phyloP scores from a whole-genome alignment of 257 asterid species.

The Penstemon newberryi region DNA sequence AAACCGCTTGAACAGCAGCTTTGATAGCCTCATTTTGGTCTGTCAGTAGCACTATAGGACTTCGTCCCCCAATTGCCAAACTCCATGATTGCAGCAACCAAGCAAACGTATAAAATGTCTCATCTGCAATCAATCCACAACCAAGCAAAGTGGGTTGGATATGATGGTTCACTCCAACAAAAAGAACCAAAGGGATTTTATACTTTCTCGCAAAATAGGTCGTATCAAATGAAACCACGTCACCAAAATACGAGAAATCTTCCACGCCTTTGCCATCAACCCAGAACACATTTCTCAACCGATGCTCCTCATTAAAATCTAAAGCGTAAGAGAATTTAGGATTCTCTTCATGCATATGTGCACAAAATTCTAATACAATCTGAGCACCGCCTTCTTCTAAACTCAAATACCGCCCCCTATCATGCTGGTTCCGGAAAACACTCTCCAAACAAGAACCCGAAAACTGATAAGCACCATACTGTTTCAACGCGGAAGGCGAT shows the following conservation, averaged over 20 bases:
- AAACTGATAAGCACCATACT: conserved; percentile 56
- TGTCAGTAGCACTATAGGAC: conserved; percentile 68
- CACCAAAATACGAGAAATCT: conserved; percentile 62
- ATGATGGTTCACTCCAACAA: conserved; percentile 86
- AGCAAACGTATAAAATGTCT: conserved; percentile 61
- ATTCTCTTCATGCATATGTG: conserved; percentile 77
- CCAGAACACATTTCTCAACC: conserved; percentile 89
- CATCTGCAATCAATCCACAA: conserved; percentile 86
- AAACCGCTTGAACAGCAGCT: conserved; percentile 58
- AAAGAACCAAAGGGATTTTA: conserved; percentile 73
- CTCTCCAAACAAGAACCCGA: conserved; percentile 58
- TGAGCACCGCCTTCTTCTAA: conserved; percentile 82
- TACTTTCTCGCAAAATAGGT: conserved; percentile 63
- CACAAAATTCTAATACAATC: conserved; percentile 63
- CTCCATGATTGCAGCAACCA: conserved; percentile 89
- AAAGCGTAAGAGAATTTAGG: conserved; percentile 72
- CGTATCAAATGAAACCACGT: conserved; percentile 76
- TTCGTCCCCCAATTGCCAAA: conserved; percentile 79
- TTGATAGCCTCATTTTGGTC: conserved; percentile 69
- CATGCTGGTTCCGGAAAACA: conserved; percentile 69
- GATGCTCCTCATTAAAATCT: conserved; percentile 84
- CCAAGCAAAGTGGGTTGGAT: conserved; percentile 80
- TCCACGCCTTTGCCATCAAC: conserved; percentile 86
- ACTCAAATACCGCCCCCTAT: conserved; percentile 75
- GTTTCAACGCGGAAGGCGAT: conserved; percentile 40